phyloP scores from a whole-genome alignment of 1,139 yeast genomes.

The Trichomonascaceae sp. region DNA sequence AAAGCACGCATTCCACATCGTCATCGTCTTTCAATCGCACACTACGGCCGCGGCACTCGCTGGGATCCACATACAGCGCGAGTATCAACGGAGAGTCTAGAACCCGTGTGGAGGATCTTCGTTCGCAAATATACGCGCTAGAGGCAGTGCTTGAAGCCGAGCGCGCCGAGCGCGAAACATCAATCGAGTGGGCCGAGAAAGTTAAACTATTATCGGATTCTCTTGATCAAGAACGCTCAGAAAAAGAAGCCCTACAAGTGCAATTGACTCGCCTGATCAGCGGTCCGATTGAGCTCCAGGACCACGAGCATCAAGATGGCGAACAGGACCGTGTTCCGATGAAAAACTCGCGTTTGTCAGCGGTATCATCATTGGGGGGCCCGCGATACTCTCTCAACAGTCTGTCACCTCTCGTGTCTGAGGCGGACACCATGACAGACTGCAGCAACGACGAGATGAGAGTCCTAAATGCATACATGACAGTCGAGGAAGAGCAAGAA shows the following conservation, averaged over 20 bases:
- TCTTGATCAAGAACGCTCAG: conserved; percentile 13
- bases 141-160: conserved; percentile 20
- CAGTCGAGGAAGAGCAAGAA: not conserved
- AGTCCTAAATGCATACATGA: not conserved
- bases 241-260: conserved; percentile 11
- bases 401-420: conserved; percentile 4
- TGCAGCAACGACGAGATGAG: conserved; percentile 3
- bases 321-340: not conserved
- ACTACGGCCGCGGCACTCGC: not conserved
- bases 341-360: not conserved
- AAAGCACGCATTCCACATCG: not conserved
- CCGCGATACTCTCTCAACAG: conserved; percentile 5
- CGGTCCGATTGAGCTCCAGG: not conserved
- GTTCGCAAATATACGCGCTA: conserved; percentile 19
- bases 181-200: conserved; percentile 14
- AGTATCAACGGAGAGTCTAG: conserved; percentile 4
- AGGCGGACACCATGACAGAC: conserved; percentile 9
- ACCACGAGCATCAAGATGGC: no score
- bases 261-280: conserved; percentile 4
- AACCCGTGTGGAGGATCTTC: conserved; percentile 19
- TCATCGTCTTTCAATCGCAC: not conserved
- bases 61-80: not conserved
- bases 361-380: not conserved
- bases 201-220: conserved; percentile 14
- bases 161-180: conserved; percentile 16